Base-by-base conservation (phyloP, 306 rosid genomes). In the Quercus parvula region DNA sequence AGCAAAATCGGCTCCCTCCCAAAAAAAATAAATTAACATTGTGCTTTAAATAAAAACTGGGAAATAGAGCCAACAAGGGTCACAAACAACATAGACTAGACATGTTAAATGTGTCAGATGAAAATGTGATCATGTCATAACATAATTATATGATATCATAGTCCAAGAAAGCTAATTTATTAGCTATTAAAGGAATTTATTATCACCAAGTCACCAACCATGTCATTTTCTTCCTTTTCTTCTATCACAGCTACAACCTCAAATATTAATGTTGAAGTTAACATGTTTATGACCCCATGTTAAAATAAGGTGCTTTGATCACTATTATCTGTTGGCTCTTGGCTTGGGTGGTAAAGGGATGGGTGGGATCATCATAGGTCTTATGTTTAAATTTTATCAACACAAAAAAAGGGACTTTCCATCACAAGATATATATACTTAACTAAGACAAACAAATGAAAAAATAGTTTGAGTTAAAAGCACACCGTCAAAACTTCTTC, bases 401-500 rank as follows among this genome's bases (percentile, higher is more conserved):
- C 14, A 67, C 27, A 67, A 67, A 33, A 33, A 35, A 38, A 33
- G 71, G 51, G 10, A 19, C 11, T 33, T 67, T 35, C 8, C 1
- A 67, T 56, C 78, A 75, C 46, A 70, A 59, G 75, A 77, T 41
- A 81, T 38, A 19, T 33, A 46, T 27, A 70, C 61, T 74, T 27
- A 86, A 74, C 55, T 81, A 78, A 55, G 54, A 82, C 20, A 1
- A 33, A 30, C 38, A 71, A 33, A 33, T 66, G 66, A 69, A 84
- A 78, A 73, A 73, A 55, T 44, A 76, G 54, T 71, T 67, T 77
- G 71, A 66, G 76, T 71, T 77, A 56, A 81, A 75, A 87, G 38
- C 90, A 76, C 81, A 87, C 98, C 28, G 97, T 80, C 79, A 92
- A 68, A 85, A 88, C 93, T 92, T 92, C 98, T 55, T 88, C 82